Evolutionary conservation across 2,329 filamentous ascomycete genomes (phyloP), one percentile per base, ranked within the genome.

Genomic region (Herpotrichia juniperi): DNA sequence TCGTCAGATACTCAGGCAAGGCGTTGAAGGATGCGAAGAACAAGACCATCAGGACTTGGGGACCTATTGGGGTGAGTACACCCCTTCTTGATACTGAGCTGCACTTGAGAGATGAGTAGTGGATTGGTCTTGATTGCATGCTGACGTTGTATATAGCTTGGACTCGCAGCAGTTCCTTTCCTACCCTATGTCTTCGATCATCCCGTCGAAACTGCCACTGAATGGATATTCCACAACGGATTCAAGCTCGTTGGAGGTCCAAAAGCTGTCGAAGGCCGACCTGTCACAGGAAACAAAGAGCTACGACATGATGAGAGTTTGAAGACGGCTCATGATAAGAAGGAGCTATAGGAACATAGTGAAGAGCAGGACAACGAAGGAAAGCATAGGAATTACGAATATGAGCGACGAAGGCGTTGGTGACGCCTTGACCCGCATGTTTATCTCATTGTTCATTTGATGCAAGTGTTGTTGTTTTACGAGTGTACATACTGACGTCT

Each of bases 191-290:
- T 96, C 49, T 97, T 97, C 63, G 93, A 99, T 67, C 83, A 96
- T 72, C 93, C 94, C 0, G 91, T 99, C 6, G 94, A 97, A 76
- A 83, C 91, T 57, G 91, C 90, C 0, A 91, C 96, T 0, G 93
- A 97, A 68, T 97, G 88, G 88, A 73, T 83, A 2, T 97, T 97
- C 78, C 90, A 96, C 66, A 90, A 87, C 63, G 89, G 83, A 0
- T 94, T 97, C 68, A 83, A 87, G 68, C 71, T 83, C 1, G 83
- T 91, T 51, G 92, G 90, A 3, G 93, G 85, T 0, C 79, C 82
- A 44, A 75, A 79, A 40, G 84, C 84, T 14, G 83, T 87, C 2
- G 74, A 71, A 5, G 71, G 74, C 16, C 61, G 69, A 24, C 76
- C 72, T 8, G 66, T 63, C 8, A 75, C 61, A 9, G 77, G 72